A percentile compares a stretch with the other conserved stretches of the same genome.
Conservation (phyloP, 2,329 filamentous ascomycete species). For the Sporothrix globosa region DNA sequence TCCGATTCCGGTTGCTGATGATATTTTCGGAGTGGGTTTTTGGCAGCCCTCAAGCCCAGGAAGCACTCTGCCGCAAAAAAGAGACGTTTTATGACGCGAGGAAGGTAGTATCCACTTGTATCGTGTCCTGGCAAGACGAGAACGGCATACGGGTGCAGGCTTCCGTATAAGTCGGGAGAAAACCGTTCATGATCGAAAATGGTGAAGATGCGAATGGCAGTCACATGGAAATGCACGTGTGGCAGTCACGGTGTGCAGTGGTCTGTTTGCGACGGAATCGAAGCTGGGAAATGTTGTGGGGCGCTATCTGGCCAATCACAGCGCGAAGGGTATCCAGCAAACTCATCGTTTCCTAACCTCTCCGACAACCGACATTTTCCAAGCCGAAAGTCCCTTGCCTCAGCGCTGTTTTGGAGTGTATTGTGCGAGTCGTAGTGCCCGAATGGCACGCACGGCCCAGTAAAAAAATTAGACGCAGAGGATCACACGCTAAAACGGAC, state of each 20-base stretch:
- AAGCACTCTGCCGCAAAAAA: neutral
- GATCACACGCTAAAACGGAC: conserved; percentile 2
- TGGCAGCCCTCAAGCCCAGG: neutral
- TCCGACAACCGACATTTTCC: conserved; percentile 33
- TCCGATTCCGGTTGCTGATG: conserved; percentile 12
- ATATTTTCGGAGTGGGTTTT: neutral
- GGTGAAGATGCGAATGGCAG: conserved; percentile 5
- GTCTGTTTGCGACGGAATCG: conserved; percentile 9
- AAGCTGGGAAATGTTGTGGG: neutral
- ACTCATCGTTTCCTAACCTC: conserved; percentile 34
- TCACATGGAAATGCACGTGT: conserved; percentile 30
- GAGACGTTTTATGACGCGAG: neutral
- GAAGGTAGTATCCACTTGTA: neutral
- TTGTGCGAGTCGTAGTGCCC: conserved; percentile 7
- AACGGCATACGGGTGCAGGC: conserved; percentile 15
- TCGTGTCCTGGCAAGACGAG: neutral
- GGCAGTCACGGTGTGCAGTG: neutral
- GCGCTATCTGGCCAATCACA: conserved; percentile 26
- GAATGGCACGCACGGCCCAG: conserved; percentile 25
- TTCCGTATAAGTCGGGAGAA: conserved; percentile 21
- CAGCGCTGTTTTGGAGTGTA: neutral
- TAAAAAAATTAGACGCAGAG: conserved; percentile 17
- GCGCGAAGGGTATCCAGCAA: neutral
- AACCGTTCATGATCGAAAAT: neutral
- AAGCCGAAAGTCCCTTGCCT: conserved; percentile 28